Base-by-base conservation (phyloP, 2,329 filamentous ascomycete genomes). In the Dothideomycetidae sp. region DNA sequence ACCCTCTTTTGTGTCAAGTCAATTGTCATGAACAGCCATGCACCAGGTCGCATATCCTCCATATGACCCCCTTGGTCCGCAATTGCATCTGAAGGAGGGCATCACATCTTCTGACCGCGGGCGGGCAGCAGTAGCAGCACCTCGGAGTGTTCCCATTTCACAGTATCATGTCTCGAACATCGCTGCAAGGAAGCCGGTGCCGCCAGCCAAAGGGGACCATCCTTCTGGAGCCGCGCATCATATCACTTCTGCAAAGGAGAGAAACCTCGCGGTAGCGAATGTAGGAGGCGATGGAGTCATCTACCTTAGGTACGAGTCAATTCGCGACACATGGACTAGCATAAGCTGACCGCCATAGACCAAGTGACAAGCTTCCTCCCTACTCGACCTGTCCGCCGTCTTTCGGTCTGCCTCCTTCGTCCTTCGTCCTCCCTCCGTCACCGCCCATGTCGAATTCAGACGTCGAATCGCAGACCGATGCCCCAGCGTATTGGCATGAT, bases 201-300 rank as follows among this genome's bases (percentile, higher is more conserved):
- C 21, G 7, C 21, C 7, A 7, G 21, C 21, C 7, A 7, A 7
- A 26, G 7, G 7, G 7, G 7, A n/a, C 21, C 21, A 26, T 26
- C 7, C n/a, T 26, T 26, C 21, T 26, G 21, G n/a, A 26, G 21
- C 21, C 21, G n/a, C 21, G 7, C 7, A 26, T 7, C 7, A 26
- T 7, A 7, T 21, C 15, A 38, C 33, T 29, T 32, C 29, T 13
- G 28, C 13, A n/a, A 38, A 29, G 15, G 43, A 39, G 14, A 52
- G 56, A 32, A 54, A 58, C 35, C 61, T 62, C 48, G 60, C 58
- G 10, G 59, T 62, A 29, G 58, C 56, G 17, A 62, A 63, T 46
- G 54, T 62, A 36, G 48, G 46, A 18, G 55, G 60, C 51, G 55
- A 61, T 55, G 60, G 59, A 48, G 55, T 60, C 41, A 60, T 63